phyloP scores from a whole-genome alignment of 768 basidiomycete genomes.

The Lentinula sp. region DNA sequence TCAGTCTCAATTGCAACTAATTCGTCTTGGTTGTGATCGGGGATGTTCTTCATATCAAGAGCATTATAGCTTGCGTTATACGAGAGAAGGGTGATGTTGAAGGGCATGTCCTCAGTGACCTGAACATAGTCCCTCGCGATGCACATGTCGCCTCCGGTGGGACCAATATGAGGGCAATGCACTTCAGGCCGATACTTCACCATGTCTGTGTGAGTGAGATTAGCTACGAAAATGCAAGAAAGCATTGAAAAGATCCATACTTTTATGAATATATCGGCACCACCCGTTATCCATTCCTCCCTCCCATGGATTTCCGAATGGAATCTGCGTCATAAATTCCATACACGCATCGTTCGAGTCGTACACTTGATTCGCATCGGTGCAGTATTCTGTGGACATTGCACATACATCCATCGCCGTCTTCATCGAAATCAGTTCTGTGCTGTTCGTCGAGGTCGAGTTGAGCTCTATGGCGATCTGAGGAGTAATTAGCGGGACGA shows the following conservation, averaged over 20 bases:
- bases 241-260: background rate
- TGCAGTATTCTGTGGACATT: slow-evolving; percentile 5
- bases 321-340: background rate
- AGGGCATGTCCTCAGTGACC: background rate
- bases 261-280: slow-evolving; percentile 5
- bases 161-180: slow-evolving; percentile 9
- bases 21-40: background rate
- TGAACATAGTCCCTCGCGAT: slow-evolving; percentile 2
- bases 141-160: slow-evolving; percentile 9
- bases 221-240: background rate
- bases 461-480: slow-evolving; percentile 6
- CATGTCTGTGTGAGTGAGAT: background rate
- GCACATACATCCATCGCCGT: slow-evolving; percentile 5
- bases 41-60: background rate
- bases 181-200: slow-evolving; percentile 6
- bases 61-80: slow-evolving; percentile 5
- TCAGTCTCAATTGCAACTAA: background rate
- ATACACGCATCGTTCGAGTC: slow-evolving; percentile 5
- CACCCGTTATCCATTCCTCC: slow-evolving; percentile 2
- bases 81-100: background rate
- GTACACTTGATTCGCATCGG: slow-evolving; percentile 4
- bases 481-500: background rate
- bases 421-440: background rate
- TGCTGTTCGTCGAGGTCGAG: background rate
- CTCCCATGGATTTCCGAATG: slow-evolving; percentile 8